Evolutionary conservation across 148 eudicot species (phyloP).

Genomic region (Camellia lanceoleosa): DNA sequence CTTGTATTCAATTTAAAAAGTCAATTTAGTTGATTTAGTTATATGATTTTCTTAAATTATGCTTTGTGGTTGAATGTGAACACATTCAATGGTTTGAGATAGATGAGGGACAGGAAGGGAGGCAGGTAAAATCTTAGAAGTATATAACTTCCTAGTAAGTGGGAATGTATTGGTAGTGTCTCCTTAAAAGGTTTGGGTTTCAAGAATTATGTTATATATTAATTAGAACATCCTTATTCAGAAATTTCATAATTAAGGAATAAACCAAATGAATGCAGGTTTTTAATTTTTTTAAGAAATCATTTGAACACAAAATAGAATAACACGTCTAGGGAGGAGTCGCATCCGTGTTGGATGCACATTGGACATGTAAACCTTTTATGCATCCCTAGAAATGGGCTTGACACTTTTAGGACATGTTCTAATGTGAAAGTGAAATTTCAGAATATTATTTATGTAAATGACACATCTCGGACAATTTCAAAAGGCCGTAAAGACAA

Average conservation of each 20-base stretch:
- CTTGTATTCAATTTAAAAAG: too few species aligned
- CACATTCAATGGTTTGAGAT: background rate
- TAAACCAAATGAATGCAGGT: background rate
- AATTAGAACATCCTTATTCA: background rate
- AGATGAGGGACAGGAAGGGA: too few species aligned
- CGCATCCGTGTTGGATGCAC: background rate
- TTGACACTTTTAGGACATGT: background rate
- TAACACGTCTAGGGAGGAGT: background rate
- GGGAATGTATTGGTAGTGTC: background rate
- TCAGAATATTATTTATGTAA: background rate
- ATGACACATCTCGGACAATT: background rate
- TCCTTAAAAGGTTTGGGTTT: background rate
- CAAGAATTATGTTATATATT: background rate
- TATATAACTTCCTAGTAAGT: background rate
- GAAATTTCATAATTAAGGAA: background rate
- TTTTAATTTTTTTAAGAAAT: background rate
- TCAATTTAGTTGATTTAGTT: too few species aligned
- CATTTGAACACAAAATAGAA: background rate
- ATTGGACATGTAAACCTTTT: background rate
- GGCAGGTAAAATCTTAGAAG: too few species aligned
- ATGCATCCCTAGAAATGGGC: background rate
- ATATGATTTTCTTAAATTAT: too few species aligned
- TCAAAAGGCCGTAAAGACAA: background rate
- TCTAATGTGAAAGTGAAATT: background rate
- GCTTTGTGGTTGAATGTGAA: background rate